A percentile compares a stretch with the other conserved stretches of the same genome.
Conservation (phyloP, 2,329 filamentous ascomycete species). For the Xylariomycetidae sp. region DNA sequence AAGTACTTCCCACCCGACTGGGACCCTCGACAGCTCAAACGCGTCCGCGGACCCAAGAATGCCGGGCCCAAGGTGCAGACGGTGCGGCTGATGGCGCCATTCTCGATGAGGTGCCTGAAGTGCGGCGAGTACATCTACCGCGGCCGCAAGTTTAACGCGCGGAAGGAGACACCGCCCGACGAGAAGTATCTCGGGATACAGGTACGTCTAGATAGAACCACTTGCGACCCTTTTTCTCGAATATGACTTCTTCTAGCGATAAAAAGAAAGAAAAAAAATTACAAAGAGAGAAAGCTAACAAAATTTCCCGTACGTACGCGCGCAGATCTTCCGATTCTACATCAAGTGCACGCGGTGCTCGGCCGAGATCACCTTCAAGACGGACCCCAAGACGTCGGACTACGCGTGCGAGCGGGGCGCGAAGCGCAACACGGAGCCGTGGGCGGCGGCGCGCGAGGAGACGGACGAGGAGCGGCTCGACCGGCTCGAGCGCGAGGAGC, state of each 20-base stretch:
- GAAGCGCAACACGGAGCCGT: conserved; percentile 89
- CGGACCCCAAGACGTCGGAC: conserved; percentile 92
- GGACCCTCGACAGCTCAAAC: conserved; percentile 76
- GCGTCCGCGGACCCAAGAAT: conserved; percentile 64
- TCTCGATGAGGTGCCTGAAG: conserved; percentile 42
- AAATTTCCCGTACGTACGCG: no score
- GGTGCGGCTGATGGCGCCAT: conserved; percentile 87
- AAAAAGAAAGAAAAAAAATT: no score
- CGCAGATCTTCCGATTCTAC: conserved; percentile 75
- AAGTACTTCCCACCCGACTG: conserved; percentile 75
- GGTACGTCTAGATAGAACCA: background rate
- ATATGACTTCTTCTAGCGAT: no score
- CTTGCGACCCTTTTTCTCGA: no score
- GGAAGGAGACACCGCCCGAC: conserved; percentile 84
- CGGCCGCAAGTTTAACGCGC: conserved; percentile 90
- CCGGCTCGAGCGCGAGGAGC: conserved; percentile 58
- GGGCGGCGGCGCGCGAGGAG: conserved; percentile 66
- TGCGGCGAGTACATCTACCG: conserved; percentile 78
- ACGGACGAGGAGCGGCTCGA: conserved; percentile 85
- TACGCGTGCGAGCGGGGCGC: conserved; percentile 77
- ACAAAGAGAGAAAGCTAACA: no score
- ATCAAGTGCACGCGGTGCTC: conserved; percentile 50
- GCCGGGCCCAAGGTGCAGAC: conserved; percentile 77
- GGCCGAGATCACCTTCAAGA: conserved; percentile 34
- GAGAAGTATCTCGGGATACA: conserved; percentile 86